phyloP scores from a whole-genome alignment of 192 early-diverging fungal species.

The Entophlyctis helioformis region DNA sequence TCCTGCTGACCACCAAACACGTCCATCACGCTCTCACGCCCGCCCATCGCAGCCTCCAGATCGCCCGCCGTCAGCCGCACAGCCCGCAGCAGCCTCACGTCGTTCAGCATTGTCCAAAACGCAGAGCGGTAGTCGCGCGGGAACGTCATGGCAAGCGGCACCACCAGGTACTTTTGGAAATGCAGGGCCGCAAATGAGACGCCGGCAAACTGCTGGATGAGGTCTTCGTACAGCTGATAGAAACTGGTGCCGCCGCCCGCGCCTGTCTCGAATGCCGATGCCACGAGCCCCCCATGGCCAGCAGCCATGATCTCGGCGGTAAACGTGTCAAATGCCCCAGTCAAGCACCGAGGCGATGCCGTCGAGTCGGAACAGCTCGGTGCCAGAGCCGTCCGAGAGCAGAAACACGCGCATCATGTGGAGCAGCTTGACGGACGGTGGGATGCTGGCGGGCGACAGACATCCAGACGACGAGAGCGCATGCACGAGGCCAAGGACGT shows the following conservation, averaged over 20 bases:
- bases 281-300: background rate
- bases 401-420: conserved; percentile 17
- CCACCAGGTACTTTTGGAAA: conserved; percentile 17
- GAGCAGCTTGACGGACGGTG: conserved; percentile 1
- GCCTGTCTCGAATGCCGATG: conserved; percentile 3
- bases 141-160: conserved; percentile 17
- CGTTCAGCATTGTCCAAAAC: too few species aligned
- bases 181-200: conserved; percentile 21
- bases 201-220: conserved; percentile 23
- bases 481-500: conserved; percentile 1
- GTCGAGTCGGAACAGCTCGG: conserved; percentile 9
- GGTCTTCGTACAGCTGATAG: conserved; percentile 22
- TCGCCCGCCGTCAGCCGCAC: too few species aligned
- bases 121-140: conserved; percentile 19
- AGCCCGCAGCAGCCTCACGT: too few species aligned
- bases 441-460: background rate
- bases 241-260: conserved; percentile 9
- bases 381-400: conserved; percentile 1
- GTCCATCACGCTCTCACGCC: too few species aligned
- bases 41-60: too few species aligned
- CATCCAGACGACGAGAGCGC: background rate
- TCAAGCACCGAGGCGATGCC: background rate
- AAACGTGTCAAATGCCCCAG: background rate
- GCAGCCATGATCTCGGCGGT: background rate
- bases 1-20: too few species aligned